Conservation (phyloP, 305 asterid species). For the Rubia peregrina region DNA sequence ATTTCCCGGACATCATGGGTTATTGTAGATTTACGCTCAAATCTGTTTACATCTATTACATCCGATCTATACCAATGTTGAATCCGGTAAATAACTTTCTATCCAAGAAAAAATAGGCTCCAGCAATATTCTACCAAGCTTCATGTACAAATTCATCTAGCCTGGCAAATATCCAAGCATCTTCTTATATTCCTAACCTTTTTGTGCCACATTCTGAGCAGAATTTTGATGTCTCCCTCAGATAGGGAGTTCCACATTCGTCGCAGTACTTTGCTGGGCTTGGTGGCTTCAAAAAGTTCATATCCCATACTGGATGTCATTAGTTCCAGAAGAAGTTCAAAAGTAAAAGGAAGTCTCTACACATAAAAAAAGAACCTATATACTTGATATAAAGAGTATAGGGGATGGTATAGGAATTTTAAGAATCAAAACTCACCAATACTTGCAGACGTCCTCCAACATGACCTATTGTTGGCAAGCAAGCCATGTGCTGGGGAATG, state of each 20-base stretch:
- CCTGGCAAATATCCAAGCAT: neutral
- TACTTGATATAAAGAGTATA: neutral
- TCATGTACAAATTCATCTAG: slow-evolving; percentile 1
- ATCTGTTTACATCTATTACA: too few relatives aligned
- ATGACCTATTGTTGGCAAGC: slow-evolving; percentile 63
- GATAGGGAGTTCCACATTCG: slow-evolving; percentile 73
- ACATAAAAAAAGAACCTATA: neutral
- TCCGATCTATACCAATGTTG: too few relatives aligned
- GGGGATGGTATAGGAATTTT: neutral
- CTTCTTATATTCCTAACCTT: slow-evolving; percentile 60
- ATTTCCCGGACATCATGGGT: too few relatives aligned
- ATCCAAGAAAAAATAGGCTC: neutral
- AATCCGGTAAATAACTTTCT: neutral
- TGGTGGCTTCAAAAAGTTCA: slow-evolving; percentile 41
- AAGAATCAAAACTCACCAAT: slow-evolving; percentile 39
- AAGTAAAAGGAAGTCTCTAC: neutral
- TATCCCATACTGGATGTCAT: neutral
- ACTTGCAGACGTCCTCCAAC: slow-evolving; percentile 72
- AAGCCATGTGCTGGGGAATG: slow-evolving; percentile 59
- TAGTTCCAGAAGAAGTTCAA: neutral
- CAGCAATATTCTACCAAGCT: neutral
- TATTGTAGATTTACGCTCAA: too few relatives aligned
- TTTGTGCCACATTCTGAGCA: slow-evolving; percentile 84
- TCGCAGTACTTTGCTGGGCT: slow-evolving; percentile 89
- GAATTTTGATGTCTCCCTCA: slow-evolving; percentile 78